Evolutionary conservation across 2,329 filamentous ascomycete genomes (phyloP).

Genomic region (Macrophomina pseudophaseolina): DNA sequence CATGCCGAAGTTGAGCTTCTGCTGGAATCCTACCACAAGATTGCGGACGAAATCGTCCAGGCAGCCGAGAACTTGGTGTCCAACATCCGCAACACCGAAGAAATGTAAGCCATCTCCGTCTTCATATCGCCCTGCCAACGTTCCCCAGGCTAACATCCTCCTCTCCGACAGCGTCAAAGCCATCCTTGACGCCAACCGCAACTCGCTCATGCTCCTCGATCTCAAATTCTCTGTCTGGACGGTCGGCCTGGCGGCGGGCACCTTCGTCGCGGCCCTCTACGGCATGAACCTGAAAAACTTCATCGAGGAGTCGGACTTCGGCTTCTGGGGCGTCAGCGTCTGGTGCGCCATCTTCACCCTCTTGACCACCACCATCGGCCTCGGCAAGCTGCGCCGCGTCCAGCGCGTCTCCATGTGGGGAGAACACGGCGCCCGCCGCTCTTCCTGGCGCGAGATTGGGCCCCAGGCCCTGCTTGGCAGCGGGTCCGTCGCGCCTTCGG

Average conservation of each 20-base stretch:
- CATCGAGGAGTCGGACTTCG: slow-evolving; percentile 89
- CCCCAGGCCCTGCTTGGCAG: slow-evolving; percentile 5
- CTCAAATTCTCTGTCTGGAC: slow-evolving; percentile 96
- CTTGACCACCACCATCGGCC: slow-evolving; percentile 80
- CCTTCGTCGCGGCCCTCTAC: slow-evolving; percentile 97
- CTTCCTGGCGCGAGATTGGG: slow-evolving; percentile 23
- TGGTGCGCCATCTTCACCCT: slow-evolving; percentile 74
- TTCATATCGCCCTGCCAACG: not conserved
- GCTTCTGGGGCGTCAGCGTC: slow-evolving; percentile 77
- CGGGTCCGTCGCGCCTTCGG: not conserved
- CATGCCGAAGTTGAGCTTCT: slow-evolving; percentile 98
- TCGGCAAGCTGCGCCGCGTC: slow-evolving; percentile 81
- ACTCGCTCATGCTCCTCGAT: slow-evolving; percentile 95
- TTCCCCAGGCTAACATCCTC: not conserved
- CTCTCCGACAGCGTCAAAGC: slow-evolving; percentile 77
- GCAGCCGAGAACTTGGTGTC: slow-evolving; percentile 91
- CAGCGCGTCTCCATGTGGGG: slow-evolving; percentile 89
- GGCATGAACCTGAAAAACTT: slow-evolving; percentile 99
- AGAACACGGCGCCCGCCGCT: slow-evolving; percentile 41
- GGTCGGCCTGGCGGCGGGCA: slow-evolving; percentile 90
- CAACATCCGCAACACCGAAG: slow-evolving; percentile 95
- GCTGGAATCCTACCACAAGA: slow-evolving; percentile 95
- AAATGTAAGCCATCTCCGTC: slow-evolving; percentile 68
- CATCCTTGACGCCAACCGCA: slow-evolving; percentile 96
- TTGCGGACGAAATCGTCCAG: slow-evolving; percentile 97